Evolutionary conservation across 1,139 yeast species (phyloP).

Genomic region (Komagataea norvegica): DNA sequence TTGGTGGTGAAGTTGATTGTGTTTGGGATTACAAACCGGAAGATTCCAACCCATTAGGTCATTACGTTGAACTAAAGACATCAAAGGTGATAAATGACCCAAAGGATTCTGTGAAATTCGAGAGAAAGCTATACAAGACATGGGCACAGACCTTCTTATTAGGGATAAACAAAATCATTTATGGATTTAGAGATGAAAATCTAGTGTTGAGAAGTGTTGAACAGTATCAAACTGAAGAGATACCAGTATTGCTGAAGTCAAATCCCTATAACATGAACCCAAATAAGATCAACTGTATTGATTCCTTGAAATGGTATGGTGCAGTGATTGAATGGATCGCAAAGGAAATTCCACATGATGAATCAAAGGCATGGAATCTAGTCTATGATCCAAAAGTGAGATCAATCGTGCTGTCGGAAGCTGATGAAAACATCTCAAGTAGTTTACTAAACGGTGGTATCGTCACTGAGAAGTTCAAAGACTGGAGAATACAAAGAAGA

Average conservation of each 20-base stretch:
- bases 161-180: conserved; percentile 72
- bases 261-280: conserved; percentile 35
- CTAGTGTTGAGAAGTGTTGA: conserved; percentile 64
- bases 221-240: conserved; percentile 68
- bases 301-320: conserved; percentile 80
- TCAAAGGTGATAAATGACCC: conserved; percentile 49
- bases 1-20: conserved; percentile 93
- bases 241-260: conserved; percentile 52
- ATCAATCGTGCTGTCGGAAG: conserved; percentile 34
- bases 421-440: conserved; percentile 12
- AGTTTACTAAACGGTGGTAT: conserved; percentile 19
- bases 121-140: conserved; percentile 63
- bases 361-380: conserved; percentile 41
- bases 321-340: conserved; percentile 77
- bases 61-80: conserved; percentile 86
- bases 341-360: conserved; percentile 49
- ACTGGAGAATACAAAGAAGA: conserved; percentile 15
- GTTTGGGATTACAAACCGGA: conserved; percentile 62
- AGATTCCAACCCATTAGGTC: conserved; percentile 47
- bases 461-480: conserved; percentile 18
- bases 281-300: conserved; percentile 60
- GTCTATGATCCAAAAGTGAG: conserved; percentile 36
- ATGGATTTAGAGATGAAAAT: conserved; percentile 81
- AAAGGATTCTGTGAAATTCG: conserved; percentile 56
- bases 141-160: conserved; percentile 95